phyloP scores from a whole-genome alignment of 139 green algal genomes.

The Ettlia oleoabundans region DNA sequence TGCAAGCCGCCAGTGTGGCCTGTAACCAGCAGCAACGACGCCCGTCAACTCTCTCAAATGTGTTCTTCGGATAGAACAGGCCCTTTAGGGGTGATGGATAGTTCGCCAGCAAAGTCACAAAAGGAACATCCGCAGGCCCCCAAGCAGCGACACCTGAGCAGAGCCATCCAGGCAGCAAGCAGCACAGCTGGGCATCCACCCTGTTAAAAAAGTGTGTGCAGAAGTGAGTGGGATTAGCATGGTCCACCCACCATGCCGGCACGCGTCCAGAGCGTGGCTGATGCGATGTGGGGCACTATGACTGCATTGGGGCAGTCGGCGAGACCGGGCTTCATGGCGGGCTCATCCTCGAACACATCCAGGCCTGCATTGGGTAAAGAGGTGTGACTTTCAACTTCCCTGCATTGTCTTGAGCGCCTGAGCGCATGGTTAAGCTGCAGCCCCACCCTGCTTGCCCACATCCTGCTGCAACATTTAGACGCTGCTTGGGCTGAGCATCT shows the following conservation, averaged over 20 bases:
- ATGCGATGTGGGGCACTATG: constrained; percentile 98
- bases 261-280: constrained; percentile 91
- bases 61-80: no score
- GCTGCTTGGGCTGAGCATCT: neutral
- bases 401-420: neutral
- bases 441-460: no score
- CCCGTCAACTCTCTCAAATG: no score
- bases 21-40: constrained; percentile 26
- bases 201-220: no score
- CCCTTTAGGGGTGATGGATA: no score
- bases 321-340: constrained; percentile 93
- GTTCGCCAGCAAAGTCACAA: no score
- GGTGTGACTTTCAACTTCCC: neutral
- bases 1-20: constrained; percentile 93
- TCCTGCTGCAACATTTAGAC: no score
- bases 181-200: neutral
- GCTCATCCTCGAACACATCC: constrained; percentile 99
- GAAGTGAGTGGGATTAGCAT: no score
- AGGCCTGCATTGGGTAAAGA: constrained; percentile 53
- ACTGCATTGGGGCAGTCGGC: constrained; percentile 92
- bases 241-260: constrained; percentile 76
- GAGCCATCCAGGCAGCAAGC: no score
- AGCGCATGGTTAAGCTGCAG: neutral
- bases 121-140: no score
- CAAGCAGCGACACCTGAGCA: no score